Percentiles rank a stretch among this genome's conserved stretches.
These are phyloP conservation scores for Rhizopus delemar DNA, from an alignment of 371 early-diverging fungal species.

Conservation along the genomic window DNA sequence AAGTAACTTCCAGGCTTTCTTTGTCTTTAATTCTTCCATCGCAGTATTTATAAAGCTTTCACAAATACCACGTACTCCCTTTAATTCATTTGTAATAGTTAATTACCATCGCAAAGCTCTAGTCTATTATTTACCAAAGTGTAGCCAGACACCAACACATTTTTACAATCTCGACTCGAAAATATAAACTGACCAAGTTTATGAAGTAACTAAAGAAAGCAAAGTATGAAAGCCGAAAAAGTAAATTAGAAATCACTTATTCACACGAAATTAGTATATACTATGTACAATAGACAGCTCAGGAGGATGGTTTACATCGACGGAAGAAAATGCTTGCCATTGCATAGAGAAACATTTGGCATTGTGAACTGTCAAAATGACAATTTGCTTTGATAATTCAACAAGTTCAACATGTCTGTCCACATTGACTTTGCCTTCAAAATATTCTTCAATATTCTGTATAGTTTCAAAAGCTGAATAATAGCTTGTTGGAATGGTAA, in stretches of 20 bases:
- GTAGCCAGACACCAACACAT: neutral
- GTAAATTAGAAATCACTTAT: neutral
- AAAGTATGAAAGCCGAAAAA: neutral
- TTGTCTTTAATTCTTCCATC: conserved; percentile 1
- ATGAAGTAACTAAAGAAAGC: neutral
- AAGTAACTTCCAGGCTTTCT: conserved; percentile 7
- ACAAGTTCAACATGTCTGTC: neutral
- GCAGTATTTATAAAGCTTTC: neutral
- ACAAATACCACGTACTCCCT: neutral
- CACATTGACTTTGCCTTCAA: neutral
- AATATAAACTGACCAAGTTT: neutral
- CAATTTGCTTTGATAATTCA: neutral
- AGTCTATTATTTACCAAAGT: neutral
- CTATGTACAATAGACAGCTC: neutral
- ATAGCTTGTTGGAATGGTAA: neutral
- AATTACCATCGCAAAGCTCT: neutral
- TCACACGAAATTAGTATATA: too few species aligned
- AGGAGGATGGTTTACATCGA: neutral
- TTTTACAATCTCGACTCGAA: neutral
- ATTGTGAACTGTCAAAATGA: neutral
- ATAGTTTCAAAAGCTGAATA: neutral
- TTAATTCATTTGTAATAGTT: neutral
- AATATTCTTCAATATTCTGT: neutral
- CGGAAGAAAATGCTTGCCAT: neutral
- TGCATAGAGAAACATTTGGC: neutral